Base-by-base conservation (phyloP, 2,329 filamentous ascomycete genomes). In the Rhytidhysteron rufulum region DNA sequence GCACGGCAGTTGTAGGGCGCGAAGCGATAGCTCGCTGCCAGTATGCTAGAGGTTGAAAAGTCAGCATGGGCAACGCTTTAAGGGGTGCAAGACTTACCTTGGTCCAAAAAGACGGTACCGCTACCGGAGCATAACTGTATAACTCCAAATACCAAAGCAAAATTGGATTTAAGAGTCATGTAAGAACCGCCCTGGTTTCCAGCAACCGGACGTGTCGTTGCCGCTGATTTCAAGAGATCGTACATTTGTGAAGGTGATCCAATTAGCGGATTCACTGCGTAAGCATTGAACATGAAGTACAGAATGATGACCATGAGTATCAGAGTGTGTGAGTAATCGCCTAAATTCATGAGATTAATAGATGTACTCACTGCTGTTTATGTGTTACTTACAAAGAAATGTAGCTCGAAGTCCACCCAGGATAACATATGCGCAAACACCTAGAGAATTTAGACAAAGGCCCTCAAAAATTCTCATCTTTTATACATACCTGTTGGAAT, bases 281-380 rank as follows among this genome's bases (percentile, higher is more conserved):
- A 71, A 9, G 64, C 59, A 21, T 64, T 52, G 57, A 70, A 70
- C 53, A 66, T 65, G 49, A 71, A 71, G 44, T 66, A 63, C n/a
- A 70, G 56, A 16, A 71, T 69, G 39, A 67, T 65, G 41, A 70
- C 64, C 57, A 71, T 67, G 13, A 70, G 47, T 27, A 70, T 63
- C 38, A 66, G 41, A 2, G 66, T 69, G 47, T 71, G 66, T 19
- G 62, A 63, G 41, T 62, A 62, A 36, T 62, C 59, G 41, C 43
- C 43, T 45, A 34, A 5, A 32, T 3, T n/a, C 6, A 10, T 2
- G n/a, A 15, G 2, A 17, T 13, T n/a, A n/a, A n/a, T n/a, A n/a
- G n/a, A n/a, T n/a, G n/a, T n/a, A n/a, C n/a, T n/a, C n/a, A n/a
- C n/a, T 17, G 6, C 25, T 10, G 15, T 5, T 18, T 19, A 30